These are phyloP conservation scores for Holtermannia corniformis DNA, from an alignment of 768 basidiomycete species.

Conservation along the genomic window DNA sequence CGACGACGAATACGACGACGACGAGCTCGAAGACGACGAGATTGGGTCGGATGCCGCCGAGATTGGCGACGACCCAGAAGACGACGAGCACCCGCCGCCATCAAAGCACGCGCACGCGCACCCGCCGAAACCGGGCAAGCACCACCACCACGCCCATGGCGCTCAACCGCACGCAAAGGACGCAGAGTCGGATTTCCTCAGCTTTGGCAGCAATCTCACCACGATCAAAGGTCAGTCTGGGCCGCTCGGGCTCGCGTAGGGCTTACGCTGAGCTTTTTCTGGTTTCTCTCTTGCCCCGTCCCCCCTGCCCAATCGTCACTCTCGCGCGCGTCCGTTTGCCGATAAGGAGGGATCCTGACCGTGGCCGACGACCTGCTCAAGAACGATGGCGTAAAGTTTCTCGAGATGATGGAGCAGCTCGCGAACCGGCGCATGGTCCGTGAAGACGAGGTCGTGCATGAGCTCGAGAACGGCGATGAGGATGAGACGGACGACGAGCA, in stretches of 20 bases:
- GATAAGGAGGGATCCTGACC: conserved; percentile 84
- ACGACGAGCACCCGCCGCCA: conserved; percentile 49
- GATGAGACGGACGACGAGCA: conserved; percentile 57
- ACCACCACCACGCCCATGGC: conserved; percentile 7
- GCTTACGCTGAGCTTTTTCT: conserved; percentile 34
- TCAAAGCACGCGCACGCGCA: conserved; percentile 5
- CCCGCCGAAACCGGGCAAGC: conserved; percentile 13
- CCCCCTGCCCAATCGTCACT: no score
- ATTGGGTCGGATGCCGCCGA: conserved; percentile 26
- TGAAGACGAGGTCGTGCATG: conserved; percentile 62
- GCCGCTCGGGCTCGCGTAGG: conserved; percentile 3
- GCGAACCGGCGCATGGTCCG: conserved; percentile 88
- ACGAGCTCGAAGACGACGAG: conserved; percentile 35
- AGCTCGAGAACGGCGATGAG: conserved; percentile 53
- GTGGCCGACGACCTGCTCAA: conserved; percentile 97
- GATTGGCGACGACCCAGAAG: conserved; percentile 50
- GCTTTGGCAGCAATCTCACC: conserved; percentile 71
- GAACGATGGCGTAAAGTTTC: conserved; percentile 96
- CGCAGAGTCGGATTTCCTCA: conserved; percentile 58
- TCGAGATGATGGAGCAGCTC: conserved; percentile 99
- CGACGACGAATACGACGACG: conserved; percentile 37
- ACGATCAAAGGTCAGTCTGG: conserved; percentile 48
- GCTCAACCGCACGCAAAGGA: conserved; percentile 9
- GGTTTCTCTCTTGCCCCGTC: conserved; percentile 7
- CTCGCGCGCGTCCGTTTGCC: conserved; percentile 17